Conservation (phyloP, 495 filamentous ascomycete genomes). For the Apodospora peruviana region DNA sequence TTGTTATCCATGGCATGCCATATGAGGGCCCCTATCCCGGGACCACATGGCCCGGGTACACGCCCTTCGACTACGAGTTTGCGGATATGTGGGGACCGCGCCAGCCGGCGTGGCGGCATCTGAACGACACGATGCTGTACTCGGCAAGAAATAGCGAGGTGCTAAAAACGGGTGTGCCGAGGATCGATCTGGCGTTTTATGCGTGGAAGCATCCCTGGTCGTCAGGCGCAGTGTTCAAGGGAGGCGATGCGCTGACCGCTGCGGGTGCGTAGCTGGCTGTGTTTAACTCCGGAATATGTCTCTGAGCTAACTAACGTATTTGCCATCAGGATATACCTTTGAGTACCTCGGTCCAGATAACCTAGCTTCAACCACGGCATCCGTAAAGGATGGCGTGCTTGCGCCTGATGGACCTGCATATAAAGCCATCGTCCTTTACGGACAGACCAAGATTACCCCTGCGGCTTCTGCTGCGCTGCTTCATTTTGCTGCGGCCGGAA, state of each 20-base stretch:
- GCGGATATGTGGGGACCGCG: slow-evolving; percentile 37
- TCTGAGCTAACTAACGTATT: not conserved
- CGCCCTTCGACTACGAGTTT: slow-evolving; percentile 39
- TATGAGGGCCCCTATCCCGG: slow-evolving; percentile 30
- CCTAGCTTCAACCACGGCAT: slow-evolving; percentile 29
- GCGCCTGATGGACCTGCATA: slow-evolving; percentile 36
- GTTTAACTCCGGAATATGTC: not conserved
- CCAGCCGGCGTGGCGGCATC: slow-evolving; percentile 40
- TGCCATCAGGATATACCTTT: slow-evolving; percentile 37
- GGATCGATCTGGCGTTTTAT: slow-evolving; percentile 39
- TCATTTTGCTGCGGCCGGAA: slow-evolving; percentile 32
- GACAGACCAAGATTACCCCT: slow-evolving; percentile 33
- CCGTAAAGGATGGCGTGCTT: slow-evolving; percentile 29
- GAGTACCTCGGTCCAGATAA: slow-evolving; percentile 48
- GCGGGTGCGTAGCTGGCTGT: slow-evolving; percentile 9
- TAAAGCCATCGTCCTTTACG: slow-evolving; percentile 39
- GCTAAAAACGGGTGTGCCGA: slow-evolving; percentile 34
- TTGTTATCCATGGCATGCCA: slow-evolving; percentile 42
- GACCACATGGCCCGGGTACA: slow-evolving; percentile 46
- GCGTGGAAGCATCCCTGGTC: slow-evolving; percentile 12
- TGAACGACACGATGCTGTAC: slow-evolving; percentile 35
- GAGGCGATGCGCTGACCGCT: slow-evolving; percentile 4
- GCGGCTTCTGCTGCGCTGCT: slow-evolving; percentile 29
- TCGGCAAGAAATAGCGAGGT: slow-evolving; percentile 32
- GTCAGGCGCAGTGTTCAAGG: slow-evolving; percentile 7